Percentiles rank a stretch among this genome's conserved stretches.
Evolutionary conservation across 495 filamentous ascomycete genomes (phyloP).

Genomic region (Trichoderma reesei): DNA sequence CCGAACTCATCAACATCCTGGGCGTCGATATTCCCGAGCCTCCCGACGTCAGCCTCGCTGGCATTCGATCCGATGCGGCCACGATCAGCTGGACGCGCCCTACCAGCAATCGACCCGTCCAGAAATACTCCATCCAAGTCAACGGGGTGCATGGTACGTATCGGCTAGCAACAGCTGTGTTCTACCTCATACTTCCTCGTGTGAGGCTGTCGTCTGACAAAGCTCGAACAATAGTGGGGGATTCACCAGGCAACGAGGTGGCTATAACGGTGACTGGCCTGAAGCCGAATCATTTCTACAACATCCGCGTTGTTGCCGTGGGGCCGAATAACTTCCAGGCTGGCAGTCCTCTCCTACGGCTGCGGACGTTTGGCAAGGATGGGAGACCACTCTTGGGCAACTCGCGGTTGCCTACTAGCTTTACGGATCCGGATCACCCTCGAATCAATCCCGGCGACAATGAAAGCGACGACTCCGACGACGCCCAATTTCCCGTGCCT

Average conservation of each 20-base stretch:
- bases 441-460: conserved; percentile 27
- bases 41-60: conserved; percentile 84
- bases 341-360: conserved; percentile 70
- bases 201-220: neutral
- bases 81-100: conserved; percentile 87
- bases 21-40: conserved; percentile 88
- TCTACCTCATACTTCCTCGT: neutral
- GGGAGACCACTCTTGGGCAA: conserved; percentile 47
- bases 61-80: conserved; percentile 74
- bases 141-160: conserved; percentile 80
- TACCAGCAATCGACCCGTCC: conserved; percentile 63
- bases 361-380: conserved; percentile 53
- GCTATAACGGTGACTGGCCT: conserved; percentile 81
- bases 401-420: conserved; percentile 43
- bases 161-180: neutral
- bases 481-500: conserved; percentile 29
- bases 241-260: conserved; percentile 72
- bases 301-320: conserved; percentile 80
- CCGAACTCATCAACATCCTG: conserved; percentile 78
- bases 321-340: conserved; percentile 87
- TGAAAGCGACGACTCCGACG: conserved; percentile 28
- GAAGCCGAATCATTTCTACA: conserved; percentile 79
- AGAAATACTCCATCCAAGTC: conserved; percentile 83
- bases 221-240: conserved; percentile 52
- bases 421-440: conserved; percentile 36